A percentile compares a stretch with the other conserved stretches of the same genome.
Conservation (phyloP, 2,329 filamentous ascomycete genomes). For the Ascochyta koolunga region DNA sequence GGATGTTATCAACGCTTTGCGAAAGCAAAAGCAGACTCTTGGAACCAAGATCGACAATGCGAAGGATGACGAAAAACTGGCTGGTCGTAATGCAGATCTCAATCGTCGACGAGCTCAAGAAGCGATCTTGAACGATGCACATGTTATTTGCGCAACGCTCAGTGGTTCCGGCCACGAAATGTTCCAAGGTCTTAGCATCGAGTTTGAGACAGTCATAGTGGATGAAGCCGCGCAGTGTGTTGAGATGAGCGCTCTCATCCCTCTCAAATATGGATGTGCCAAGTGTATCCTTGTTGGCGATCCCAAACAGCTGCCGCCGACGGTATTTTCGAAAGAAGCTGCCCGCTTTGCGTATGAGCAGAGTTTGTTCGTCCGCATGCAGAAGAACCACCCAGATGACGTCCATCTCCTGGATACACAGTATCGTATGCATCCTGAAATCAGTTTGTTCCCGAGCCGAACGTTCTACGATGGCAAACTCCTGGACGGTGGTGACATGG, state of each 20-base stretch:
- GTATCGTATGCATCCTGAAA: slow-evolving; percentile 99
- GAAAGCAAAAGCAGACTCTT: slow-evolving; percentile 75
- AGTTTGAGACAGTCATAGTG: slow-evolving; percentile 98
- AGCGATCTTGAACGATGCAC: slow-evolving; percentile 85
- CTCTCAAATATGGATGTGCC: slow-evolving; percentile 93
- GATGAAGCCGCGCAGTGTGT: slow-evolving; percentile 98
- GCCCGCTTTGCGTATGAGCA: slow-evolving; percentile 95
- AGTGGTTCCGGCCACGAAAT: slow-evolving; percentile 97
- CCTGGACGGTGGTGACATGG: slow-evolving; percentile 85
- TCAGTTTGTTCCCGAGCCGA: slow-evolving; percentile 85
- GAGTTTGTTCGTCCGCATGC: slow-evolving; percentile 98
- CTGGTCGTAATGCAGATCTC: slow-evolving; percentile 83
- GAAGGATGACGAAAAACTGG: slow-evolving; percentile 83
- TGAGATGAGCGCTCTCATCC: slow-evolving; percentile 93
- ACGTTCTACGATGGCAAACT: slow-evolving; percentile 92
- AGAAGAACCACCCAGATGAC: slow-evolving; percentile 84
- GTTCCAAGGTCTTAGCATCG: slow-evolving; percentile 91
- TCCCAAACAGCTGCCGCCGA: slow-evolving; percentile 95
- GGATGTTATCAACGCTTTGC: slow-evolving; percentile 77
- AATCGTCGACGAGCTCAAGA: slow-evolving; percentile 85
- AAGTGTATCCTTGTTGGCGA: slow-evolving; percentile 98
- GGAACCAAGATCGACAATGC: slow-evolving; percentile 84
- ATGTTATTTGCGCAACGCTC: slow-evolving; percentile 93
- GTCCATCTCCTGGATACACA: slow-evolving; percentile 96
- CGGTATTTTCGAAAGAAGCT: slow-evolving; percentile 91